A percentile compares a stretch with the other conserved stretches of the same genome.
Evolutionary conservation across 129 eudicot genomes (phyloP).

Genomic region (Escallonia rubra): DNA sequence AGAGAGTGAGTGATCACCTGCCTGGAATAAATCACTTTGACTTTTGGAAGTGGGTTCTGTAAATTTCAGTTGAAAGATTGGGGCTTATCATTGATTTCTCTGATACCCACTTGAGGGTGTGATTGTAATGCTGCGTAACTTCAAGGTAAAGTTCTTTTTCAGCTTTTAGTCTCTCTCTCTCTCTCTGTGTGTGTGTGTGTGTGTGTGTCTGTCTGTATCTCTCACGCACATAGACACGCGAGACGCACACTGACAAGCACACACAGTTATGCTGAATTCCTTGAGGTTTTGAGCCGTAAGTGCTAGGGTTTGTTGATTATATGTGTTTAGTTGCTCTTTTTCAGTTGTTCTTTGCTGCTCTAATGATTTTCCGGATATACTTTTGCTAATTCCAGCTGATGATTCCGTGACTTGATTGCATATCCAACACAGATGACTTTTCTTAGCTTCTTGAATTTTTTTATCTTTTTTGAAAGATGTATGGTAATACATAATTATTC

Average conservation of each 20-base stretch:
- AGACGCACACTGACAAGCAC: no score
- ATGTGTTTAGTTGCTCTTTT: not conserved
- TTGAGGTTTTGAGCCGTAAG: no score
- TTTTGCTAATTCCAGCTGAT: not conserved
- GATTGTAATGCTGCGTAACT: slow-evolving; percentile 11
- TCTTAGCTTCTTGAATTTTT: no score
- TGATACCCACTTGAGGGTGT: not conserved
- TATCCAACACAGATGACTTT: no score
- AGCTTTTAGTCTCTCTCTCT: not conserved
- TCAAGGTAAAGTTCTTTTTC: not conserved
- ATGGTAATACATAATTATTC: no score
- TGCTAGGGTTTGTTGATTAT: not conserved
- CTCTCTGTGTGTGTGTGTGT: no score
- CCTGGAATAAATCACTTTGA: not conserved
- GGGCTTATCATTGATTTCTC: no score
- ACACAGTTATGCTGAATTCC: no score
- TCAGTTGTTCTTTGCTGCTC: not conserved
- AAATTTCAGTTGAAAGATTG: not conserved
- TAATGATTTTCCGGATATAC: not conserved
- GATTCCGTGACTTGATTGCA: not conserved
- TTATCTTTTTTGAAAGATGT: no score
- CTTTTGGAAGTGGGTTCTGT: slow-evolving; percentile 8
- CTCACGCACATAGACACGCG: no score
- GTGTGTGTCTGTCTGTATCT: no score
- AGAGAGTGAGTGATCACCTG: no score